phyloP scores from a whole-genome alignment of 2,329 filamentous ascomycete species.

The Colletotrichum musae region DNA sequence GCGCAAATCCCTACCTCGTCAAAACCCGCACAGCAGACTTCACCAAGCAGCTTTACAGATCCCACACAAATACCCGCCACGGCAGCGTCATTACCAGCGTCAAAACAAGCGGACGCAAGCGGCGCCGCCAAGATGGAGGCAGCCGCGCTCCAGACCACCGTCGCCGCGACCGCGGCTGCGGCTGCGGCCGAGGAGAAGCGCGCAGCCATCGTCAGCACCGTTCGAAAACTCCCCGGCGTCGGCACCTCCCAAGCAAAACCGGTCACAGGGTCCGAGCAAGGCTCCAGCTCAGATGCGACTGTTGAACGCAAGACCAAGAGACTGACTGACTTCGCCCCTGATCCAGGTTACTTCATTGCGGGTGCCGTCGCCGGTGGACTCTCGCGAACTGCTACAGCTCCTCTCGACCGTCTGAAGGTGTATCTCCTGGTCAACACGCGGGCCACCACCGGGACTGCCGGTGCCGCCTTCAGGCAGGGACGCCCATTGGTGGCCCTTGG shows the following conservation, averaged over 20 bases:
- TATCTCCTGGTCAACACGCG: slow-evolving; percentile 94
- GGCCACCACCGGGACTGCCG: slow-evolving; percentile 68
- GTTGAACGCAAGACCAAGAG: slow-evolving; percentile 58
- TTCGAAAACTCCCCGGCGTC: slow-evolving; percentile 48
- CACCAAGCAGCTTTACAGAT: slow-evolving; percentile 29
- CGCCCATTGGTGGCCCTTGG: slow-evolving; percentile 75
- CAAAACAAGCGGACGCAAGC: slow-evolving; percentile 23
- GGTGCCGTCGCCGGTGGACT: slow-evolving; percentile 95
- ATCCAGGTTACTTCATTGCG: slow-evolving; percentile 98
- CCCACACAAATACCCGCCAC: slow-evolving; percentile 3
- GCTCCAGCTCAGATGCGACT: slow-evolving; percentile 45
- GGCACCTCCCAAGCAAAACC: slow-evolving; percentile 49
- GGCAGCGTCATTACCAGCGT: slow-evolving; percentile 10
- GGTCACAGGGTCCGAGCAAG: slow-evolving; percentile 43
- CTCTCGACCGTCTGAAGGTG: slow-evolving; percentile 96
- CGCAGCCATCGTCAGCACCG: slow-evolving; percentile 19
- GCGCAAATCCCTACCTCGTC: slow-evolving; percentile 37
- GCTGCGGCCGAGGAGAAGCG: slow-evolving; percentile 32
- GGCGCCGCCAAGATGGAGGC: slow-evolving; percentile 33
- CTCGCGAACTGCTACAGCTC: slow-evolving; percentile 94
- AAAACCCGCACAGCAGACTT: slow-evolving; percentile 28
- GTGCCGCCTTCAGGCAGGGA: slow-evolving; percentile 79
- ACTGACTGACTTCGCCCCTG: slow-evolving; percentile 80
- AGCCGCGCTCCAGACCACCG: slow-evolving; percentile 33
- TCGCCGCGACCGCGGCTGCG: slow-evolving; percentile 25